These are phyloP conservation scores for Dryas integrifolia DNA, from an alignment of 331 rosid species.

Conservation along the genomic window DNA sequence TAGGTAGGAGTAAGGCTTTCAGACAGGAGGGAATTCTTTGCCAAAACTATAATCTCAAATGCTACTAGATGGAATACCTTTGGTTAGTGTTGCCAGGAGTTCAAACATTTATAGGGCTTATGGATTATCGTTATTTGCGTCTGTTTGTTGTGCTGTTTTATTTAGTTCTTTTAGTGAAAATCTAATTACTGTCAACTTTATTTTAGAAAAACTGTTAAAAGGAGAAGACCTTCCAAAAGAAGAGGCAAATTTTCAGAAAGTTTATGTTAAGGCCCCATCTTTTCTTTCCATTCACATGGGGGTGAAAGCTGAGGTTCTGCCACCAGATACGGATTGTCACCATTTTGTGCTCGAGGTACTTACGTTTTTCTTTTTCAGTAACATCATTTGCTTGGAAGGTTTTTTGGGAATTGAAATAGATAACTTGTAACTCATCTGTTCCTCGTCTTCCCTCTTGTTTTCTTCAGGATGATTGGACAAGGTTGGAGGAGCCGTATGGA, in stretches of 20 bases:
- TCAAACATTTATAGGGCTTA: conserved; percentile 13
- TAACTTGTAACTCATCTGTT: background rate
- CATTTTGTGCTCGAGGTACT: conserved; percentile 93
- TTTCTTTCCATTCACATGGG: conserved; percentile 93
- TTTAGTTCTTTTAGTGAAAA: background rate
- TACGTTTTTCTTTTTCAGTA: conserved; percentile 25
- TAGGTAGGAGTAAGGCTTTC: conserved; percentile 91
- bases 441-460: conserved; percentile 19
- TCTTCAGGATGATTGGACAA: conserved; percentile 55
- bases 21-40: conserved; percentile 72
- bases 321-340: conserved; percentile 71
- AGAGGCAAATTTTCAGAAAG: conserved; percentile 85
- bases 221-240: conserved; percentile 69
- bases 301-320: conserved; percentile 53
- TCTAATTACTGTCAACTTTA: conserved; percentile 22
- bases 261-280: conserved; percentile 89
- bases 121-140: conserved; percentile 22
- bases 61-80: conserved; percentile 99
- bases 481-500: conserved; percentile 79
- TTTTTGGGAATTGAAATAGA: conserved; percentile 7
- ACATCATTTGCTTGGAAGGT: conserved; percentile 21
- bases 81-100: conserved; percentile 49
- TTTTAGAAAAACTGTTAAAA: conserved; percentile 69
- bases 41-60: conserved; percentile 87
- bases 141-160: conserved; percentile 22